phyloP scores from a whole-genome alignment of 2,329 filamentous ascomycete species.

The Metarhizium robertsii region DNA sequence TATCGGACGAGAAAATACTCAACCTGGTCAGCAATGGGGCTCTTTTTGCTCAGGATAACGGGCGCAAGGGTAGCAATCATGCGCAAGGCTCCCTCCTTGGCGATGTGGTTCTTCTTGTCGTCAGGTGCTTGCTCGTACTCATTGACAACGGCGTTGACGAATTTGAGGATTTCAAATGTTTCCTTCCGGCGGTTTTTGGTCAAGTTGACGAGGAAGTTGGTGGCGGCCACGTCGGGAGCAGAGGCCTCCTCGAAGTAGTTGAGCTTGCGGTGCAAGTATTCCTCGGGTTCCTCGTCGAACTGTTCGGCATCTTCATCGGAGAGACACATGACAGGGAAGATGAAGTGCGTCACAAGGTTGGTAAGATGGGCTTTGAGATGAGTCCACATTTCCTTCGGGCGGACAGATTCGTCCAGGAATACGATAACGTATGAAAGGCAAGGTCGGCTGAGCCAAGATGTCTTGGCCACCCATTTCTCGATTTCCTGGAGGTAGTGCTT shows the following conservation, averaged over 20 bases:
- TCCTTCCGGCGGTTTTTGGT: constrained; percentile 94
- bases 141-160: constrained; percentile 91
- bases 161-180: constrained; percentile 87
- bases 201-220: constrained; percentile 89
- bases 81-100: constrained; percentile 90
- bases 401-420: constrained; percentile 94
- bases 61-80: constrained; percentile 96
- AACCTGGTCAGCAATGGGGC: constrained; percentile 92
- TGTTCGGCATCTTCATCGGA: constrained; percentile 86
- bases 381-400: constrained; percentile 94
- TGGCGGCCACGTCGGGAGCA: constrained; percentile 87
- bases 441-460: constrained; percentile 87
- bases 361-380: constrained; percentile 89
- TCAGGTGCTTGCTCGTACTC: constrained; percentile 79
- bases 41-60: constrained; percentile 96
- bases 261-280: constrained; percentile 93
- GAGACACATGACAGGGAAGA: constrained; percentile 92
- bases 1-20: constrained; percentile 98
- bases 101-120: constrained; percentile 83
- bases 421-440: constrained; percentile 89
- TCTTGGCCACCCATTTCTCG: constrained; percentile 95
- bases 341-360: constrained; percentile 84
- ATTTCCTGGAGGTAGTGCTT: constrained; percentile 92
- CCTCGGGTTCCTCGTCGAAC: constrained; percentile 88
- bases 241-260: constrained; percentile 98